Evolutionary conservation across 2,329 filamentous ascomycete genomes (phyloP).

Genomic region (Ceratocystis eucalypticola): DNA sequence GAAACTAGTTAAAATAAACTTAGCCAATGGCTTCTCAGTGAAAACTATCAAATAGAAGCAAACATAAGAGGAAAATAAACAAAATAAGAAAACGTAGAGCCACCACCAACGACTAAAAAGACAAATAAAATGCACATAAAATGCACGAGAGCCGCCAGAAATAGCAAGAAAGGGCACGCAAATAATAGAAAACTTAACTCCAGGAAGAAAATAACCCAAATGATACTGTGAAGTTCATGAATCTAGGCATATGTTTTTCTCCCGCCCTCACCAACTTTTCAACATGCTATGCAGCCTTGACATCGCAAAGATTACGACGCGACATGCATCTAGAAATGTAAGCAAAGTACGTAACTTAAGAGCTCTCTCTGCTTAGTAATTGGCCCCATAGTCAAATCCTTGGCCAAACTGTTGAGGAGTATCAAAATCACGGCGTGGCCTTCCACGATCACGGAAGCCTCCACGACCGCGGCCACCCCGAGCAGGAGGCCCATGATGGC

Average conservation of each 20-base stretch:
- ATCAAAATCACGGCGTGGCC: conserved; percentile 18
- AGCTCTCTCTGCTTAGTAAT: conserved; percentile 11
- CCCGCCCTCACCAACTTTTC: background rate
- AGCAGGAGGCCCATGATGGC: conserved; percentile 9
- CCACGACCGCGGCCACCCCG: conserved; percentile 17
- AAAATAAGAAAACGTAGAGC: background rate
- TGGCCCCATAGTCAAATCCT: conserved; percentile 18
- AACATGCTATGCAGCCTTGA: background rate
- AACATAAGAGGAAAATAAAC: background rate
- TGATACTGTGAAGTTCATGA: conserved; percentile 2
- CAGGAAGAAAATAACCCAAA: background rate
- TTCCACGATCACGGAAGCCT: conserved; percentile 16
- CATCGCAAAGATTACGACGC: background rate
- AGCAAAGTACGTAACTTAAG: too few relatives aligned
- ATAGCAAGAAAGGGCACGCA: background rate
- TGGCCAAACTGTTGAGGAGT: conserved; percentile 19
- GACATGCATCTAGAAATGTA: background rate
- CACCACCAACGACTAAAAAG: background rate
- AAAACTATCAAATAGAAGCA: background rate
- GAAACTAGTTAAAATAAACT: background rate
- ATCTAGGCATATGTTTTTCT: background rate
- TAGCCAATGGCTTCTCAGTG: background rate
- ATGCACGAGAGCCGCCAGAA: background rate
- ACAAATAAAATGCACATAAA: background rate
- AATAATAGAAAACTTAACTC: background rate